phyloP scores from a whole-genome alignment of 208 protist species.

The Leishmania tropica region DNA sequence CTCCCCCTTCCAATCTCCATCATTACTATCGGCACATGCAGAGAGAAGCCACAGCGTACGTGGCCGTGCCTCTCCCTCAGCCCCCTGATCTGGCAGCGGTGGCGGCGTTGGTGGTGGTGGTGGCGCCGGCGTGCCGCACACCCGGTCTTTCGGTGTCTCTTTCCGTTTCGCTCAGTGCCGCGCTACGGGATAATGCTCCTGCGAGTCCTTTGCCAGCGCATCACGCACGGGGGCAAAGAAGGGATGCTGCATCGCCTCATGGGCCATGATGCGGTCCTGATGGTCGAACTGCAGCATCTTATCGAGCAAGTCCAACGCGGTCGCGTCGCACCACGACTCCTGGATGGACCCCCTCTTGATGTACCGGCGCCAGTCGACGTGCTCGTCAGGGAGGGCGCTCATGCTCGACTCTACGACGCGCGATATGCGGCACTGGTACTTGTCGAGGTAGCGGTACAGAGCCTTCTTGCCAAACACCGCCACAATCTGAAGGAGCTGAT shows the following conservation, averaged over 20 bases:
- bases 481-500: conserved; percentile 97
- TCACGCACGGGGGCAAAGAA: conserved; percentile 96
- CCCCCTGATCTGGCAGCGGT: background rate
- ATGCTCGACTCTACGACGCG: conserved; percentile 77
- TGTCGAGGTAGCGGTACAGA: conserved; percentile 94
- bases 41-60: background rate
- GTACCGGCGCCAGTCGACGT: conserved; percentile 42
- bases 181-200: conserved; percentile 72
- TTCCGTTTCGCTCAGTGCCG: background rate
- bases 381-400: conserved; percentile 13
- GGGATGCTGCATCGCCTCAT: conserved; percentile 98
- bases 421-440: conserved; percentile 96
- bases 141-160: background rate
- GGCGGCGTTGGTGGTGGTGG: background rate
- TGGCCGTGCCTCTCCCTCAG: background rate
- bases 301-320: conserved; percentile 98
- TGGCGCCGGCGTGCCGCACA: no score
- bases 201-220: conserved; percentile 34
- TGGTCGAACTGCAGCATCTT: conserved; percentile 98
- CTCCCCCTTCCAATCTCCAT: background rate
- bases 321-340: conserved; percentile 76
- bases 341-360: conserved; percentile 26
- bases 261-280: conserved; percentile 94
- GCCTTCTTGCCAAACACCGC: conserved; percentile 97
- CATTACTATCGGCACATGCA: background rate